Evolutionary conservation across 2,329 filamentous ascomycete species (phyloP).

Genomic region (Annulohypoxylon truncatum): DNA sequence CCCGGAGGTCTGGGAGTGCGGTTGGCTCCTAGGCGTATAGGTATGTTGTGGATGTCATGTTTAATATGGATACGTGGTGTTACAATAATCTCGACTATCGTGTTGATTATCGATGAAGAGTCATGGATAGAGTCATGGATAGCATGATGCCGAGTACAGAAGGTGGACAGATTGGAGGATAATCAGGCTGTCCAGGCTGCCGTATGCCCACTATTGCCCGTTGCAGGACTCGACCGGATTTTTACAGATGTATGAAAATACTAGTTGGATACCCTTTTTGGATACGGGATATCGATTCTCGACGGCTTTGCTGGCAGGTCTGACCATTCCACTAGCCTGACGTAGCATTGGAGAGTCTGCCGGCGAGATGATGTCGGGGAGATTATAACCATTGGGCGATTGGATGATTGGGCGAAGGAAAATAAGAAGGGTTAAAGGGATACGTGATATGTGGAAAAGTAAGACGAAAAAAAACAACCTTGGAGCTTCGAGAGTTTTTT

Average conservation of each 20-base stretch:
- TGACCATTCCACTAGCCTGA: slow-evolving; percentile 32
- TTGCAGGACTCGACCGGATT: slow-evolving; percentile 4
- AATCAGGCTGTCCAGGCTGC: not conserved
- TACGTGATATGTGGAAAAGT: slow-evolving; percentile 18
- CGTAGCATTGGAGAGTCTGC: slow-evolving; percentile 38
- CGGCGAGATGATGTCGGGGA: slow-evolving; percentile 21
- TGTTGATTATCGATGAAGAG: slow-evolving; percentile 7
- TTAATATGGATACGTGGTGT: slow-evolving; percentile 21
- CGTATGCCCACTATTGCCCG: not conserved
- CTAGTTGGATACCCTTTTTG: slow-evolving; percentile 30
- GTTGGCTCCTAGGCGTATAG: slow-evolving; percentile 36
- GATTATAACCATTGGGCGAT: slow-evolving; percentile 20
- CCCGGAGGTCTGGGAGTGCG: slow-evolving; percentile 39
- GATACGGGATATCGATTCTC: slow-evolving; percentile 36
- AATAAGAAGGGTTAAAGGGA: not conserved
- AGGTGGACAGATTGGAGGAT: slow-evolving; percentile 11
- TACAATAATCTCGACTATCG: slow-evolving; percentile 9
- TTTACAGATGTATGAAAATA: slow-evolving; percentile 5
- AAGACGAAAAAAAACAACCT: slow-evolving; percentile 34
- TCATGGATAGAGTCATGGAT: not conserved
- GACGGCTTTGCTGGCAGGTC: slow-evolving; percentile 32
- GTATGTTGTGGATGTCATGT: slow-evolving; percentile 32
- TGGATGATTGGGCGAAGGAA: not conserved
- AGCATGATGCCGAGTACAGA: slow-evolving; percentile 28
- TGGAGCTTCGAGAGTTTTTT: not conserved